Evolutionary conservation across 768 basidiomycete genomes (phyloP).

Genomic region (Serendipita sp.): DNA sequence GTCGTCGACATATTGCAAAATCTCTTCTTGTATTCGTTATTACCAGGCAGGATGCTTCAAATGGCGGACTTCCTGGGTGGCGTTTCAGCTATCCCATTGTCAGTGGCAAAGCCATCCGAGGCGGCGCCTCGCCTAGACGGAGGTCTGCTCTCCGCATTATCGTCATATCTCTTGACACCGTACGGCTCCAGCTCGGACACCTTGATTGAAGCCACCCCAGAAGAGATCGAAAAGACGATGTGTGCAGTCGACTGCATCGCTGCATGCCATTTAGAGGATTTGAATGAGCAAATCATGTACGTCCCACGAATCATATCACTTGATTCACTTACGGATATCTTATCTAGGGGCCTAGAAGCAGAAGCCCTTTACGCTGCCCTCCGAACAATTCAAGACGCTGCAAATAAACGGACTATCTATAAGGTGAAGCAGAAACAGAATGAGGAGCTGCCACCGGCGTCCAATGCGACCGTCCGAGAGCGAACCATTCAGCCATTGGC

Average conservation of each 20-base stretch:
- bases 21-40: constrained; percentile 79
- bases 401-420: constrained; percentile 77
- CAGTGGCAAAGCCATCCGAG: constrained; percentile 47
- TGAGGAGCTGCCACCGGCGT: constrained; percentile 25
- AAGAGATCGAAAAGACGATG: constrained; percentile 84
- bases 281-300: constrained; percentile 86
- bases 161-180: constrained; percentile 92
- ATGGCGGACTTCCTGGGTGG: constrained; percentile 99
- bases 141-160: constrained; percentile 84
- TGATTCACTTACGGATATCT: not conserved
- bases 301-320: constrained; percentile 18
- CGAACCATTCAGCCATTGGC: constrained; percentile 39
- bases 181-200: constrained; percentile 63
- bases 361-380: constrained; percentile 73
- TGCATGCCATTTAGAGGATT: constrained; percentile 82
- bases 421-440: constrained; percentile 27
- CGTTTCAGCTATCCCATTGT: constrained; percentile 77
- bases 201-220: constrained; percentile 72
- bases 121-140: constrained; percentile 39
- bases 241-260: constrained; percentile 91
- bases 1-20: constrained; percentile 99
- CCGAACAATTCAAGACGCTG: constrained; percentile 74
- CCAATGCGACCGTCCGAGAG: constrained; percentile 23
- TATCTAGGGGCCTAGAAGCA: constrained; percentile 49
- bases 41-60: constrained; percentile 80